Percentiles rank a stretch among this genome's conserved stretches.
These are phyloP conservation scores for Solanum hybrid DNA, from an alignment of 305 asterid species.

Conservation along the genomic window DNA sequence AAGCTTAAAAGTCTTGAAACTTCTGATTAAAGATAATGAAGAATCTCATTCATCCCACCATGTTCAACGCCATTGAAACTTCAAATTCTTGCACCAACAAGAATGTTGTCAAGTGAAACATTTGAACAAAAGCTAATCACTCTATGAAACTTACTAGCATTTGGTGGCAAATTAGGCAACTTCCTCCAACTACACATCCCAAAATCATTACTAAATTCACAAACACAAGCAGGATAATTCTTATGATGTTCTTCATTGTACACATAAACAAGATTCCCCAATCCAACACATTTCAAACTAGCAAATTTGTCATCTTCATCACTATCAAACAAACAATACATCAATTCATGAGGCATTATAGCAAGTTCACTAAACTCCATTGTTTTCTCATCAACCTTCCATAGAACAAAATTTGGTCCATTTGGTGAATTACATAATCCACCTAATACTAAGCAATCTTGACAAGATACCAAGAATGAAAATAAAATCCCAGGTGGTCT, in stretches of 20 bases:
- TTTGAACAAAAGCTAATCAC: slow-evolving; percentile 13
- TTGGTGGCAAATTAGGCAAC: slow-evolving; percentile 22
- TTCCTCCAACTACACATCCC: slow-evolving; percentile 24
- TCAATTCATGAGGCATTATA: slow-evolving; percentile 20
- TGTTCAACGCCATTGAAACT: too few species aligned
- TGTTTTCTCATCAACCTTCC: slow-evolving; percentile 29
- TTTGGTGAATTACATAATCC: slow-evolving; percentile 17
- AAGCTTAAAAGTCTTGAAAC: not conserved
- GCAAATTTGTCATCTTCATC: not conserved
- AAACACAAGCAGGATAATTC: slow-evolving; percentile 21
- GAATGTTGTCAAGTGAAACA: slow-evolving; percentile 11
- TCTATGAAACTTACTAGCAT: not conserved
- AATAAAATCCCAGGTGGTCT: slow-evolving; percentile 28
- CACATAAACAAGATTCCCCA: slow-evolving; percentile 20
- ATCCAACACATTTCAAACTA: slow-evolving; percentile 21
- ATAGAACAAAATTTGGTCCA: slow-evolving; percentile 15
- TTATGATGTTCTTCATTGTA: slow-evolving; percentile 11
- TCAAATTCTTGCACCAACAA: slow-evolving; percentile 1
- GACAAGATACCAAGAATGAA: slow-evolving; percentile 17
- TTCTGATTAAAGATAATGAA: not conserved
- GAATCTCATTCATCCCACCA: not conserved
- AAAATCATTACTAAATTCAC: slow-evolving; percentile 16
- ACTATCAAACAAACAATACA: slow-evolving; percentile 5
- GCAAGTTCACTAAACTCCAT: slow-evolving; percentile 25
- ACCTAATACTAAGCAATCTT: slow-evolving; percentile 18